phyloP scores from a whole-genome alignment of 257 asterid species.

The Lycium ferocissimum region DNA sequence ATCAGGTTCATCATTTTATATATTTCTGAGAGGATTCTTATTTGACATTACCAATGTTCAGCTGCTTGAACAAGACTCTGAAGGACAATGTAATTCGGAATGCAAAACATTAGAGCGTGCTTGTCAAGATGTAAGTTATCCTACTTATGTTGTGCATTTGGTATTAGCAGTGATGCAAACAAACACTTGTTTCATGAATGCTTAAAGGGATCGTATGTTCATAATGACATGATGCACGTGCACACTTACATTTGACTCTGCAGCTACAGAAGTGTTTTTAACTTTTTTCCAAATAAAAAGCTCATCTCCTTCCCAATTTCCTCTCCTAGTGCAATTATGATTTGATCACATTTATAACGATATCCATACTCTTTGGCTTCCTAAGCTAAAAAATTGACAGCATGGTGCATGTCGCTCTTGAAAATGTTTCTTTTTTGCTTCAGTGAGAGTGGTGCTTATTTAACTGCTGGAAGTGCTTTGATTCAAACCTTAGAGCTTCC shows the following conservation, averaged over 20 bases:
- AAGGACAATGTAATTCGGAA: slow-evolving; percentile 90
- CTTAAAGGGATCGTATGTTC: neutral
- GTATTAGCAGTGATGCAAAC: neutral
- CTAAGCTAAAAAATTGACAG: neutral
- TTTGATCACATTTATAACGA: slow-evolving; percentile 5
- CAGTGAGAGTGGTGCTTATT: neutral
- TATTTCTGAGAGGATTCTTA: slow-evolving; percentile 35
- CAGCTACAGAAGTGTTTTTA: neutral
- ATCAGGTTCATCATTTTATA: neutral
- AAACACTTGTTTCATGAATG: neutral
- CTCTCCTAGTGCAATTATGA: slow-evolving; percentile 18
- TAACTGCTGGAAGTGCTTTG: no score
- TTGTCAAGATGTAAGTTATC: slow-evolving; percentile 84
- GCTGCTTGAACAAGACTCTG: slow-evolving; percentile 94
- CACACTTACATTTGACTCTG: neutral
- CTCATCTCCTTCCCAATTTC: neutral
- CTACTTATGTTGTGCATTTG: neutral
- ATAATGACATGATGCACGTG: neutral
- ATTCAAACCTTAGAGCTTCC: no score
- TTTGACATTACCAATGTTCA: slow-evolving; percentile 46
- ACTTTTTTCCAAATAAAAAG: neutral
- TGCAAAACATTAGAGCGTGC: slow-evolving; percentile 98
- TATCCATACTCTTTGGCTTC: slow-evolving; percentile 1
- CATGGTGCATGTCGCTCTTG: slow-evolving; percentile 1
- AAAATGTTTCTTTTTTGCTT: neutral